phyloP scores from a whole-genome alignment of 2,329 filamentous ascomycete species.

The Annulohypoxylon truncatum region DNA sequence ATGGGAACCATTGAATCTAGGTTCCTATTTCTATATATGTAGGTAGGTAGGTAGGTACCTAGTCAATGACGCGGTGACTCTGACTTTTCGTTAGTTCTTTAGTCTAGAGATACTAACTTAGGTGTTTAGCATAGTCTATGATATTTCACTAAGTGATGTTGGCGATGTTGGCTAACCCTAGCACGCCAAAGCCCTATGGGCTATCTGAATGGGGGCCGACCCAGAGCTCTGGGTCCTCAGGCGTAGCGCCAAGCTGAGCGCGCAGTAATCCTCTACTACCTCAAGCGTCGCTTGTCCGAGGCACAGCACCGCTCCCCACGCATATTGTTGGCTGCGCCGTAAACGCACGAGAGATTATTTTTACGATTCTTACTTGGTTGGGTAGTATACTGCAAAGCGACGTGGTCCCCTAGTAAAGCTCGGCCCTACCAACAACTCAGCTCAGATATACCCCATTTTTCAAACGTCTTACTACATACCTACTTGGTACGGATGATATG shows the following conservation, averaged over 20 bases:
- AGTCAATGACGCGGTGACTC: not conserved
- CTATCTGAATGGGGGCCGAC: constrained; percentile 4
- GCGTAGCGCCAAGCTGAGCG: constrained; percentile 10
- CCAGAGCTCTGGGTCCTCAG: constrained; percentile 22
- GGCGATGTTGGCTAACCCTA: constrained; percentile 11
- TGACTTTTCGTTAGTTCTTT: not conserved
- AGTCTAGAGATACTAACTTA: not conserved
- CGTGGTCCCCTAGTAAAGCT: constrained; percentile 21
- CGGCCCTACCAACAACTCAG: constrained; percentile 5
- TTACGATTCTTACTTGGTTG: not conserved
- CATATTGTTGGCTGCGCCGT: constrained; percentile 26
- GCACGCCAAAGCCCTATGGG: constrained; percentile 20
- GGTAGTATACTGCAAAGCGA: constrained; percentile 27
- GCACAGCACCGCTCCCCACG: constrained; percentile 18
- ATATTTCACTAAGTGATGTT: constrained; percentile 11
- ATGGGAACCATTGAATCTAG: no score
- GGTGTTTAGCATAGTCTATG: not conserved
- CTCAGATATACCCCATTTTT: constrained; percentile 22
- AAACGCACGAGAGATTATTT: constrained; percentile 19
- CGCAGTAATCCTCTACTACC: constrained; percentile 14
- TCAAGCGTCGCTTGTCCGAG: constrained; percentile 17
- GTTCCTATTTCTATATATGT: not conserved
- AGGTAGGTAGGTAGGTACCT: no score
- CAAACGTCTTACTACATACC: constrained; percentile 10
- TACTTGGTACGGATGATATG: not conserved